Evolutionary conservation across 2,329 filamentous ascomycete species (phyloP).

Genomic region (Lecanicillium sp.): DNA sequence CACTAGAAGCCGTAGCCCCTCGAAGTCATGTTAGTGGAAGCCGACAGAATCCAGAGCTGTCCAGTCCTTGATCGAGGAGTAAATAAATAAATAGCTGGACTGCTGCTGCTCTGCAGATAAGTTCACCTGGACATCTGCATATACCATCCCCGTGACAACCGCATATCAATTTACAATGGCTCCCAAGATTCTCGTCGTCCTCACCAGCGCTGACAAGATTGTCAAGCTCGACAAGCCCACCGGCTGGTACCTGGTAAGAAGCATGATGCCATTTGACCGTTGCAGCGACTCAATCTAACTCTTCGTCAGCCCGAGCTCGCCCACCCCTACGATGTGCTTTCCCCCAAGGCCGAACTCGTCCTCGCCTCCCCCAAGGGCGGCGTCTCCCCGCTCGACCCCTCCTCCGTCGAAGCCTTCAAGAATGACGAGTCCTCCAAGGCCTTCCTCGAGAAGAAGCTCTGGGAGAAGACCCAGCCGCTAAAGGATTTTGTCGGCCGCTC

Average conservation of each 20-base stretch:
- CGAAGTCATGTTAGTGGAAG: neutral
- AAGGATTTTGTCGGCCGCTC: constrained; percentile 49
- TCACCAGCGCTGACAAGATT: constrained; percentile 56
- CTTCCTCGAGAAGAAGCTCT: constrained; percentile 54
- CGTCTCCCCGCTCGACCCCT: constrained; percentile 54
- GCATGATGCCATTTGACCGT: too few species aligned
- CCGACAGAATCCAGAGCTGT: neutral
- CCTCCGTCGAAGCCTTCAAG: constrained; percentile 49
- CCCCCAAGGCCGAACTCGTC: constrained; percentile 46
- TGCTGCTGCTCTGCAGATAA: neutral
- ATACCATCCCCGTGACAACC: too few species aligned
- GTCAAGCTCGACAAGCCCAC: constrained; percentile 46
- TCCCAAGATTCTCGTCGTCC: constrained; percentile 62
- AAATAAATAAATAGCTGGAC: neutral
- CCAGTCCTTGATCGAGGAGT: too few species aligned
- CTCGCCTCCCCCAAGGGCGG: constrained; percentile 59
- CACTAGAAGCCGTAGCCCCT: too few species aligned
- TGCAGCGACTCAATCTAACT: neutral
- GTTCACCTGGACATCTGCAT: neutral
- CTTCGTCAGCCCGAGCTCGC: constrained; percentile 50
- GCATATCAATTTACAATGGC: constrained; percentile 43
- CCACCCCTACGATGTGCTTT: constrained; percentile 56
- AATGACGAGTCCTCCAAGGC: constrained; percentile 44
- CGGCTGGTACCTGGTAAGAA: constrained; percentile 64
- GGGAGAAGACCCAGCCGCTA: constrained; percentile 57